phyloP scores from a whole-genome alignment of 2,329 filamentous ascomycete genomes.

The Penicillium sp. region DNA sequence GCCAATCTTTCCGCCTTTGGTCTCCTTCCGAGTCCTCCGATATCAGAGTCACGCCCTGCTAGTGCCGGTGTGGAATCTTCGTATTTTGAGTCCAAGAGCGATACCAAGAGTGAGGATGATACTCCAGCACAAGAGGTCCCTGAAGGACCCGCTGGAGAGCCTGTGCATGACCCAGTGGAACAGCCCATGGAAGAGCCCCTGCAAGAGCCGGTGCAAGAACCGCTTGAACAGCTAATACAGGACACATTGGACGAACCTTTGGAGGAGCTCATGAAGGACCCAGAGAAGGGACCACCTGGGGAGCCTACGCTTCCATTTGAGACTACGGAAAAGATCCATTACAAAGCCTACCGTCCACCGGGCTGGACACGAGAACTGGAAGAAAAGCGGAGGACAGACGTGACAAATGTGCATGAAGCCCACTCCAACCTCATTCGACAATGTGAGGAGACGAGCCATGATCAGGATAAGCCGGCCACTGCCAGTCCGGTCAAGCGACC shows the following conservation, averaged over 20 bases:
- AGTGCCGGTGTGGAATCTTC: slow-evolving; percentile 26
- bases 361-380: slow-evolving; percentile 6
- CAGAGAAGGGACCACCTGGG: neutral
- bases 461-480: slow-evolving; percentile 11
- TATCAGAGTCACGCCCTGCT: slow-evolving; percentile 31
- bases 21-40: slow-evolving; percentile 35
- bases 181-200: neutral
- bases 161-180: no score
- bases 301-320: neutral
- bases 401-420: slow-evolving; percentile 32
- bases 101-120: neutral
- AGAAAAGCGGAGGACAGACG: slow-evolving; percentile 10
- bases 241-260: neutral
- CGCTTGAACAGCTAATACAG: neutral
- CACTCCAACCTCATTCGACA: slow-evolving; percentile 31
- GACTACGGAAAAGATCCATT: slow-evolving; percentile 7
- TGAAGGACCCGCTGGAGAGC: neutral
- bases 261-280: neutral
- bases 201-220: neutral
- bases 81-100: slow-evolving; percentile 22
- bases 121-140: slow-evolving; percentile 5
- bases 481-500: slow-evolving; percentile 10
- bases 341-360: slow-evolving; percentile 17
- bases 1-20: slow-evolving; percentile 32
- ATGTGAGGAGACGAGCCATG: slow-evolving; percentile 20